Percentiles rank a stretch among this genome's conserved stretches.
These are phyloP conservation scores for Phytophthora colocasiae DNA, from an alignment of 352 stramenopile genomes.

Conservation along the genomic window DNA sequence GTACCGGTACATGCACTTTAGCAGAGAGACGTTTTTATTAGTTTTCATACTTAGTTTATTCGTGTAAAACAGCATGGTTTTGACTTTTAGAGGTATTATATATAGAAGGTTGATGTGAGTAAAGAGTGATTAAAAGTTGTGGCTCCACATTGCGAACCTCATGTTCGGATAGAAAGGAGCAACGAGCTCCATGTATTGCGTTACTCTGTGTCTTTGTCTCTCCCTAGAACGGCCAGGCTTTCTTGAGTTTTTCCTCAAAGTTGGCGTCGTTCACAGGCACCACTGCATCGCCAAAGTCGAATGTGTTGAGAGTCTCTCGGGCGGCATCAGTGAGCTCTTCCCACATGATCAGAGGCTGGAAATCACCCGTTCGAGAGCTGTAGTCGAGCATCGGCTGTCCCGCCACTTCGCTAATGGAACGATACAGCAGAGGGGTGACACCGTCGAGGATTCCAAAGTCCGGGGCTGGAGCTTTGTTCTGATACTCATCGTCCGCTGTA, in stretches of 20 bases:
- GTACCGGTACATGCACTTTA: background rate
- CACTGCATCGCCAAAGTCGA: constrained; percentile 5
- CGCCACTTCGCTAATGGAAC: constrained; percentile 3
- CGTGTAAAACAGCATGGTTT: too few species aligned
- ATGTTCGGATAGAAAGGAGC: background rate
- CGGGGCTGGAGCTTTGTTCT: background rate
- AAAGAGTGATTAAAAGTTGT: too few species aligned
- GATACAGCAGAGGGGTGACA: background rate
- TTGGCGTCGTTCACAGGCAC: constrained; percentile 8
- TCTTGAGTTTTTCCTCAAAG: constrained; percentile 12
- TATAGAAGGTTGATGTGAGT: too few species aligned
- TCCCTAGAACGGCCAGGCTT: constrained; percentile 11
- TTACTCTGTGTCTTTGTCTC: background rate
- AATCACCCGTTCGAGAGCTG: constrained; percentile 3
- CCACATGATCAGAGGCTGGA: constrained; percentile 14
- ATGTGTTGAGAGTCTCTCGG: background rate
- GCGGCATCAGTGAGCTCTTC: constrained; percentile 5
- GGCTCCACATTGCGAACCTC: too few species aligned
- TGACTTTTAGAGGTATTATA: too few species aligned
- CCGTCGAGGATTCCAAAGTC: constrained; percentile 9
- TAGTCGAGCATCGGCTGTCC: constrained; percentile 8
- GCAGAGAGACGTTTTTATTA: background rate
- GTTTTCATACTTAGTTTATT: background rate
- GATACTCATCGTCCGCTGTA: background rate
- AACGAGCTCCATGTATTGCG: background rate